phyloP scores from a whole-genome alignment of 2,329 filamentous ascomycete genomes.

The Exophiala alcalophila region DNA sequence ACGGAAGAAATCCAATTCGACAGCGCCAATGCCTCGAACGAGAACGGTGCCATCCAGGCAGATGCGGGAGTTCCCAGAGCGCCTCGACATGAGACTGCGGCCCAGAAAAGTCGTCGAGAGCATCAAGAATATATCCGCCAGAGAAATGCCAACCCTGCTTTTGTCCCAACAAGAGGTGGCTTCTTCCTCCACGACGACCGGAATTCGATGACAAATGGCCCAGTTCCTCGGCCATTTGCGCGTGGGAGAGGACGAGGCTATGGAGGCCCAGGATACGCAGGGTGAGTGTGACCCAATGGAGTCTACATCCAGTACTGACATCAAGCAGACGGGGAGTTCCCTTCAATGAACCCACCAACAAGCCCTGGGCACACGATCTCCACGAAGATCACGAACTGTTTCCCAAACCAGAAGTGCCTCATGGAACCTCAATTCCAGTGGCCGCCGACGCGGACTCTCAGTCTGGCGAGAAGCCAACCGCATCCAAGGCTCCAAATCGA shows the following conservation, averaged over 20 bases:
- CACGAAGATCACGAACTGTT: constrained; percentile 59
- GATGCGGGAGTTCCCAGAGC: constrained; percentile 33
- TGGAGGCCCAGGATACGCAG: constrained; percentile 38
- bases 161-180: constrained; percentile 87
- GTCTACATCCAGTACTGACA: constrained; percentile 8
- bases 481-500: constrained; percentile 60
- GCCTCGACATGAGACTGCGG: constrained; percentile 54
- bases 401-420: constrained; percentile 34
- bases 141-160: constrained; percentile 83
- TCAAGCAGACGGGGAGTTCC: constrained; percentile 10
- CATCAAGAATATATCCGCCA: constrained; percentile 89
- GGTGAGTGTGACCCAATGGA: constrained; percentile 10
- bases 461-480: constrained; percentile 21
- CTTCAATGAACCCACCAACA: constrained; percentile 30
- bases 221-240: constrained; percentile 63
- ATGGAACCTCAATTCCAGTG: constrained; percentile 26
- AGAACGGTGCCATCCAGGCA: not conserved
- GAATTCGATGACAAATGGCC: constrained; percentile 40
- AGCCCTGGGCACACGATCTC: constrained; percentile 84
- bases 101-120: constrained; percentile 73
- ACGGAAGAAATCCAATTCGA: constrained; percentile 53
- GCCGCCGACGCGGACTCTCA: constrained; percentile 19
- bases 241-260: constrained; percentile 63
- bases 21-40: constrained; percentile 32
- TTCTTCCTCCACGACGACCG: constrained; percentile 98